phyloP scores from a whole-genome alignment of 345 rosid genomes.

The Syzygium jambos region DNA sequence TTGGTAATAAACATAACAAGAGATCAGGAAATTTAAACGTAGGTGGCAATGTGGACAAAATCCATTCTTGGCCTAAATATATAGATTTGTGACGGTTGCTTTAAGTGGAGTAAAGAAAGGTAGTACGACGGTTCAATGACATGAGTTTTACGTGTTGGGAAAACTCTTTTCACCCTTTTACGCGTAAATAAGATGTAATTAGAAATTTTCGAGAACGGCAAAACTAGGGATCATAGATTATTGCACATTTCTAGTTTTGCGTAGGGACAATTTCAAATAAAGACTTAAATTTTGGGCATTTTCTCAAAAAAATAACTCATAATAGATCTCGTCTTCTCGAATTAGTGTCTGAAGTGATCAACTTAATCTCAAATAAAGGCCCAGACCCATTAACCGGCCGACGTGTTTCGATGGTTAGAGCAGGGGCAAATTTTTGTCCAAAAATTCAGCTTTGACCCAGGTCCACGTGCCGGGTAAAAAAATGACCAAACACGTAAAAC shows the following conservation, averaged over 20 bases:
- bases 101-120: too few species aligned
- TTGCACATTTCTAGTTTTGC: not conserved
- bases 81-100: not conserved
- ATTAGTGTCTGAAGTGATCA: not conserved
- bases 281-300: not conserved
- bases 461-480: not conserved
- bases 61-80: too few species aligned
- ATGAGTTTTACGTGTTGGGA: not conserved
- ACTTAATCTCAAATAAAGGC: not conserved
- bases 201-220: too few species aligned
- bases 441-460: fast-evolving
- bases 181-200: not conserved
- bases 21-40: not conserved
- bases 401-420: not conserved
- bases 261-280: too few species aligned
- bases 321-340: fast-evolving
- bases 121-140: not conserved
- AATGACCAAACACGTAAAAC: not conserved
- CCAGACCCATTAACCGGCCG: not conserved
- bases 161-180: not conserved
- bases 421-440: not conserved
- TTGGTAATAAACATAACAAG: not conserved
- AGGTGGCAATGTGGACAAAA: not conserved
- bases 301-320: not conserved
- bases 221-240: not conserved